Conservation (phyloP, 495 filamentous ascomycete genomes). For the Aspergillus asperescens region DNA sequence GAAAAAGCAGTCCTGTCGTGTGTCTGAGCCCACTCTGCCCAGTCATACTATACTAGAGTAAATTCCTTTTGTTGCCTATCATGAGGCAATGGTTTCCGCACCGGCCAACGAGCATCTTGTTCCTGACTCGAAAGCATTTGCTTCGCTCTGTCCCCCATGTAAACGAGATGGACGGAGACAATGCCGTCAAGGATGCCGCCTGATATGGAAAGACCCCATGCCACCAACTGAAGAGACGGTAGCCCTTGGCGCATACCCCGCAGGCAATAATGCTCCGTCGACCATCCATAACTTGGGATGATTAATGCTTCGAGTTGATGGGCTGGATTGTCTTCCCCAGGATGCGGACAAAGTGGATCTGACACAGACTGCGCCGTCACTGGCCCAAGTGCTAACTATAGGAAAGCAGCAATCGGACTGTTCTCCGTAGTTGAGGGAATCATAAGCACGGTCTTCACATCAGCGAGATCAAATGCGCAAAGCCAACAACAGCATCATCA, state of each 20-base stretch:
- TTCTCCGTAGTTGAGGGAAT: too few species aligned
- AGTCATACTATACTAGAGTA: neutral
- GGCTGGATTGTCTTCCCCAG: conserved; percentile 9
- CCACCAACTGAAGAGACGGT: neutral
- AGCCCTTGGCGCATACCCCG: conserved; percentile 5
- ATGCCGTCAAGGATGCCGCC: neutral
- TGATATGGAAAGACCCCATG: neutral
- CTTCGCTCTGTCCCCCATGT: neutral
- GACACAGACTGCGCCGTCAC: conserved; percentile 13
- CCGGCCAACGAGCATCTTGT: neutral
- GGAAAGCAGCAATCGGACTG: conserved; percentile 8
- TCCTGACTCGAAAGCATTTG: neutral
- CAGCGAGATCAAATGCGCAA: neutral
- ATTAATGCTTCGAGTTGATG: conserved; percentile 2
- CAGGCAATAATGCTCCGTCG: neutral
- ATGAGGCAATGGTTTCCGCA: neutral
- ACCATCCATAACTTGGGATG: neutral
- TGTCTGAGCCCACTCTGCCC: neutral
- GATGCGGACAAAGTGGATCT: conserved; percentile 12
- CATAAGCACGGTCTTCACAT: conserved; percentile 6
- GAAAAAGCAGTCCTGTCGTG: conserved; percentile 1
- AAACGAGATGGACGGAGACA: neutral
- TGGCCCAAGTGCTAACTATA: conserved; percentile 5
- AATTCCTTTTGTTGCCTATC: neutral
- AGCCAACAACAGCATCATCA: neutral